phyloP scores from a whole-genome alignment of 306 rosid species.

The Cucumis hystrix region DNA sequence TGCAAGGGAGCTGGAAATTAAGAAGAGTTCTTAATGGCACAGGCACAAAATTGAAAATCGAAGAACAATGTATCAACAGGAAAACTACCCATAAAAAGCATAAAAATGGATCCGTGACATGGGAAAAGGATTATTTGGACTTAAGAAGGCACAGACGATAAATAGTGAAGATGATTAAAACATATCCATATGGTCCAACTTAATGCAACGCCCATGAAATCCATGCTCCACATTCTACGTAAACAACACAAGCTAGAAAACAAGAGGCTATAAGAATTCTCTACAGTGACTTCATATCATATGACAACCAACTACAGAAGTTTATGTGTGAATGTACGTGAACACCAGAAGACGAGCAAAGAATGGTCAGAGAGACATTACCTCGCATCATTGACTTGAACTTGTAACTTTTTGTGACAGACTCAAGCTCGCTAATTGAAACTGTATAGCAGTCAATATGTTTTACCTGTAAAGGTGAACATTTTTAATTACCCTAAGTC shows the following conservation, averaged over 20 bases:
- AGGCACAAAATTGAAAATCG: background rate
- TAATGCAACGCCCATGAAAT: background rate
- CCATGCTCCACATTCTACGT: background rate
- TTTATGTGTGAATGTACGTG: background rate
- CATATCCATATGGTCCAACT: background rate
- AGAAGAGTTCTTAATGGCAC: slow-evolving; percentile 8
- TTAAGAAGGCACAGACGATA: background rate
- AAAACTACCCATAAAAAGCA: background rate
- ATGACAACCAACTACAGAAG: background rate
- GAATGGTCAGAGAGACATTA: slow-evolving; percentile 24
- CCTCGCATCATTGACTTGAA: slow-evolving; percentile 99
- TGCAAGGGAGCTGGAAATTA: slow-evolving; percentile 77
- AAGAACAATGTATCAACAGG: background rate
- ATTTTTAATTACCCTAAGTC: background rate
- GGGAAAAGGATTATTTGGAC: background rate
- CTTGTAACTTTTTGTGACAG: slow-evolving; percentile 51
- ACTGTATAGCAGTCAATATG: slow-evolving; percentile 64
- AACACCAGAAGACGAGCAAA: background rate
- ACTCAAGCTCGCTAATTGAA: slow-evolving; percentile 59
- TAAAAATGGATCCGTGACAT: slow-evolving; percentile 1
- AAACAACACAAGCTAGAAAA: background rate
- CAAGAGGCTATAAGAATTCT: background rate
- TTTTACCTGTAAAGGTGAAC: slow-evolving; percentile 44
- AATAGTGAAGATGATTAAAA: background rate
- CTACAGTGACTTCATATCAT: background rate